Conservation (phyloP, 148 eudicot species). For the Camellia lanceoleosa region DNA sequence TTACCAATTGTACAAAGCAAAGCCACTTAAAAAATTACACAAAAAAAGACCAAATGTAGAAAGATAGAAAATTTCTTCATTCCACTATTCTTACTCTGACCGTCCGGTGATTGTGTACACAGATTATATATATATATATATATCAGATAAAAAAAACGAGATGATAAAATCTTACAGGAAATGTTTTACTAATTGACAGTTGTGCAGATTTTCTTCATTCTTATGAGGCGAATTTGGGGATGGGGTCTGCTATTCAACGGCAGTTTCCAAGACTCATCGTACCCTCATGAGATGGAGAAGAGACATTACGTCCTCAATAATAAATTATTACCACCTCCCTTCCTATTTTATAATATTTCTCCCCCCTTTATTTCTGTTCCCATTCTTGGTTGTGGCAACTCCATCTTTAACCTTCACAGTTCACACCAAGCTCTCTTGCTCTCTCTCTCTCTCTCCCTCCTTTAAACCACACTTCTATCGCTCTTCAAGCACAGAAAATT, state of each 20-base stretch:
- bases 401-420: neutral
- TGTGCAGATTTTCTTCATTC: slow-evolving; percentile 23
- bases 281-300: neutral
- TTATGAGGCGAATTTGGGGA: slow-evolving; percentile 30
- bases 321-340: neutral
- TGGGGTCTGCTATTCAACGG: slow-evolving; percentile 35
- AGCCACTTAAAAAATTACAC: too few relatives aligned
- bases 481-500: slow-evolving; percentile 11
- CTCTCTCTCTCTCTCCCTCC: slow-evolving; percentile 10
- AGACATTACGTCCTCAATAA: neutral
- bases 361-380: slow-evolving; percentile 23
- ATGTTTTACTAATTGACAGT: slow-evolving; percentile 16
- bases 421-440: neutral
- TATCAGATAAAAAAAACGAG: neutral
- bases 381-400: slow-evolving; percentile 11
- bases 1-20: too few relatives aligned
- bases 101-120: neutral
- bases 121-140: neutral
- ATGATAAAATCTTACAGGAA: neutral
- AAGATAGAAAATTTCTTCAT: neutral
- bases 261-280: slow-evolving; percentile 27
- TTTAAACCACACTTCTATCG: neutral
- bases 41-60: too few relatives aligned
- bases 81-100: neutral
- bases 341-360: neutral